Base-by-base conservation (phyloP, 352 stramenopile species). In the Pythium oligandrum region DNA sequence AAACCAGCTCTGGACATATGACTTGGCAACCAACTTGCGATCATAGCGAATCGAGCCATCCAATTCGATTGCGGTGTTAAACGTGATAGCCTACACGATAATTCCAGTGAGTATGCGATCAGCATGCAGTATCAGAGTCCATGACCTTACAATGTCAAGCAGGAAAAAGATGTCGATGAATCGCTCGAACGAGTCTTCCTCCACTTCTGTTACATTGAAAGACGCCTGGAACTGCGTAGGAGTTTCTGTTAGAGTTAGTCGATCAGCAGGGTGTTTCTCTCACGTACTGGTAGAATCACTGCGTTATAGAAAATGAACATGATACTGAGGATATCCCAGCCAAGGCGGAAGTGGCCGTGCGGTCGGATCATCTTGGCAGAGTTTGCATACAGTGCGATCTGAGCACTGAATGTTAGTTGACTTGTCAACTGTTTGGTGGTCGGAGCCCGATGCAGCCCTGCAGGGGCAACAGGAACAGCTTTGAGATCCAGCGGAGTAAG, bases 291-390 rank as follows among this genome's bases (percentile, higher is more conserved):
- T 39, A 89, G 59, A 12, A 73, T 64, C 39, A 90, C 68, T 2
- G 79, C 79, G 44, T 88, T 90, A 65, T 85, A 87, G 34, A 88
- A 81, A 53, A 88, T 90, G 57, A 90, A 86, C 9, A 17, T 53
- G 38, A 90, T 88, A 51, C 79, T 86, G 30, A 74, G 59, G 30
- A 88, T 52, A 57, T 90, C 79, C 78, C 79, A 90, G 33, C 54
- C 61, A 6, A 90, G 62, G 5, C 79, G 76, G 51, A 86, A 70
- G 44, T 64, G 64, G 1, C 76, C 69, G 46, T 85, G 76, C 4
- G 79, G 79, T 31, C 85, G 69, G 44, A 88, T 71, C 71, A 90
- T 86, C 53, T 68, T 52, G 31, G 57, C 66, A 33, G 66, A 65
- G 4, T 48, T 6, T 12, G 37, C 12, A 37, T 44, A 50, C 30